Conservation (phyloP, 2,329 filamentous ascomycete genomes). For the Penicillium sp. region DNA sequence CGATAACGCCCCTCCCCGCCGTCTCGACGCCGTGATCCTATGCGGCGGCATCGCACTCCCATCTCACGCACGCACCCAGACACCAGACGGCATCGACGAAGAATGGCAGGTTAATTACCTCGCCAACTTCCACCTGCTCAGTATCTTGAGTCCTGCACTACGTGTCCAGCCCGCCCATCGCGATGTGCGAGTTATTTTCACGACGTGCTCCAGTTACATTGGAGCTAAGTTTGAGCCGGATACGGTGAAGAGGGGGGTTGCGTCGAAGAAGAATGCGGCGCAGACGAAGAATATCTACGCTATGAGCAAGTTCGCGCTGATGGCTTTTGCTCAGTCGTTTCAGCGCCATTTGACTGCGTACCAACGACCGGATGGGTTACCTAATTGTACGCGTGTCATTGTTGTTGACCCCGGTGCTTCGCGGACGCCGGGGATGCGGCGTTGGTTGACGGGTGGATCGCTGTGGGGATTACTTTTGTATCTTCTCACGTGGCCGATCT, state of each 20-base stretch:
- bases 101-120: conserved; percentile 96
- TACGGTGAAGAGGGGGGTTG: conserved; percentile 14
- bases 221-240: conserved; percentile 60
- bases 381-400: conserved; percentile 76
- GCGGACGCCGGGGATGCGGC: conserved; percentile 78
- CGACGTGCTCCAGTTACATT: conserved; percentile 86
- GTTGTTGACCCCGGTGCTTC: conserved; percentile 81
- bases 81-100: conserved; percentile 74
- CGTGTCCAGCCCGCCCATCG: conserved; percentile 88
- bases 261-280: conserved; percentile 2
- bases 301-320: conserved; percentile 71
- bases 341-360: conserved; percentile 88
- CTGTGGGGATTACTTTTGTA: conserved; percentile 76
- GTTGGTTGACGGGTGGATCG: conserved; percentile 81
- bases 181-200: conserved; percentile 82
- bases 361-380: conserved; percentile 74
- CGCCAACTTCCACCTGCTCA: conserved; percentile 89
- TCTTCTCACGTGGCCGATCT: conserved; percentile 69
- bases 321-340: conserved; percentile 82
- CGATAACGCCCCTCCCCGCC: conserved; percentile 82
- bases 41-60: conserved; percentile 71
- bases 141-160: conserved; percentile 84
- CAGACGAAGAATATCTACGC: conserved; percentile 47
- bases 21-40: conserved; percentile 85
- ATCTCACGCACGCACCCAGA: conserved; percentile 52